Conservation (phyloP, 306 rosid species). For the Ormosia emarginata region DNA sequence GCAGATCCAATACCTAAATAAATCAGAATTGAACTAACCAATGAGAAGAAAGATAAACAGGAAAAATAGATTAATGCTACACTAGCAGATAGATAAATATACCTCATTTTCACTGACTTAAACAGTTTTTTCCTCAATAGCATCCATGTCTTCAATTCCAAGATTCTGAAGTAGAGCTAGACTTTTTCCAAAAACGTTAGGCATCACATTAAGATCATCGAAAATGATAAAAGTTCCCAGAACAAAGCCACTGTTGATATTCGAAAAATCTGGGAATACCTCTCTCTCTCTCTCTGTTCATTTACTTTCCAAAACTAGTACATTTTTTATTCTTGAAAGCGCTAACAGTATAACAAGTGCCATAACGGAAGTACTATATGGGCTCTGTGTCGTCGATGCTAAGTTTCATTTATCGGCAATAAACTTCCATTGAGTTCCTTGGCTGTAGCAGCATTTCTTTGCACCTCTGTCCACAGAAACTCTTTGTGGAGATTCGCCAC, state of each 20-base stretch:
- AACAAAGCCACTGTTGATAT: not conserved
- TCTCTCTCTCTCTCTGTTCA: not conserved
- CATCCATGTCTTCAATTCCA: not conserved
- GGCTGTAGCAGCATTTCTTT: constrained; percentile 2
- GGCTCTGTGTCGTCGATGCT: constrained; percentile 6
- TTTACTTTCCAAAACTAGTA: not conserved
- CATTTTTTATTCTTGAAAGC: not conserved
- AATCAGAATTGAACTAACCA: not conserved
- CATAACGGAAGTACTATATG: not conserved
- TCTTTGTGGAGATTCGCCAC: not conserved
- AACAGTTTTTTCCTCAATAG: not conserved
- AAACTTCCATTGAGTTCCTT: constrained; percentile 1
- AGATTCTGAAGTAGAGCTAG: not conserved
- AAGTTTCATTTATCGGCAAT: not conserved
- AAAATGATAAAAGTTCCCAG: not conserved
- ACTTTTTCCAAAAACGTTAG: not conserved
- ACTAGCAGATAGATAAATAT: not conserved
- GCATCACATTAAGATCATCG: not conserved
- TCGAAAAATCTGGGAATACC: not conserved
- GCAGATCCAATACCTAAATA: not conserved
- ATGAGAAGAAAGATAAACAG: too few relatives aligned
- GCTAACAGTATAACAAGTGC: not conserved
- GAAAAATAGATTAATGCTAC: too few relatives aligned
- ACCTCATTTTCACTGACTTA: constrained; percentile 1
- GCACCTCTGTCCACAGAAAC: not conserved